Percentiles rank a stretch among this genome's conserved stretches.
Conservation (phyloP, 2,329 filamentous ascomycete genomes). For the Metarhizium humberi region DNA sequence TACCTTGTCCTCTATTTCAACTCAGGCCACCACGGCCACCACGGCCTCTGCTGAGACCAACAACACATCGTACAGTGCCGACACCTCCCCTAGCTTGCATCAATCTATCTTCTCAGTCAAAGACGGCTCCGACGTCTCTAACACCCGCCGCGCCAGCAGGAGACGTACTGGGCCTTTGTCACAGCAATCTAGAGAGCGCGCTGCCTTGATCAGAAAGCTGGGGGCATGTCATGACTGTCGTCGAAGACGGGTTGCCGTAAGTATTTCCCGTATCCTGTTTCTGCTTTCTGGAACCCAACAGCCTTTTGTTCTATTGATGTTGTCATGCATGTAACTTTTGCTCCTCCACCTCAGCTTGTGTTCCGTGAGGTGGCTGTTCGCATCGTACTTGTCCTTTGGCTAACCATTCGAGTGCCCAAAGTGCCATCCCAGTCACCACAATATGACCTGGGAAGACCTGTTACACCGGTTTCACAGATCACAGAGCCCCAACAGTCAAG, state of each 20-base stretch:
- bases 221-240: constrained; percentile 49
- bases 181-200: constrained; percentile 48
- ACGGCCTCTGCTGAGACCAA: constrained; percentile 36
- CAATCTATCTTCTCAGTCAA: constrained; percentile 47
- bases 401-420: constrained; percentile 15
- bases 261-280: constrained; percentile 16
- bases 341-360: background rate
- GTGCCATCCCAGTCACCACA: constrained; percentile 52
- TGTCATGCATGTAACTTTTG: background rate
- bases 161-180: constrained; percentile 51
- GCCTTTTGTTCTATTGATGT: background rate
- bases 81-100: constrained; percentile 39
- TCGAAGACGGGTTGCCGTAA: constrained; percentile 48
- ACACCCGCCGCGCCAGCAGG: constrained; percentile 44
- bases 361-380: background rate
- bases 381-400: background rate
- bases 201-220: constrained; percentile 49
- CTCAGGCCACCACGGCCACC: constrained; percentile 34
- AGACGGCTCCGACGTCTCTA: constrained; percentile 45
- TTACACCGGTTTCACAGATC: constrained; percentile 43
- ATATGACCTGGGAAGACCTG: constrained; percentile 52
- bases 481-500: constrained; percentile 40
- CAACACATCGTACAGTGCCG: constrained; percentile 42
- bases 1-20: constrained; percentile 44
- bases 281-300: background rate